Conservation (phyloP, 2,329 filamentous ascomycete genomes). For the Clarireedia hainanense region DNA sequence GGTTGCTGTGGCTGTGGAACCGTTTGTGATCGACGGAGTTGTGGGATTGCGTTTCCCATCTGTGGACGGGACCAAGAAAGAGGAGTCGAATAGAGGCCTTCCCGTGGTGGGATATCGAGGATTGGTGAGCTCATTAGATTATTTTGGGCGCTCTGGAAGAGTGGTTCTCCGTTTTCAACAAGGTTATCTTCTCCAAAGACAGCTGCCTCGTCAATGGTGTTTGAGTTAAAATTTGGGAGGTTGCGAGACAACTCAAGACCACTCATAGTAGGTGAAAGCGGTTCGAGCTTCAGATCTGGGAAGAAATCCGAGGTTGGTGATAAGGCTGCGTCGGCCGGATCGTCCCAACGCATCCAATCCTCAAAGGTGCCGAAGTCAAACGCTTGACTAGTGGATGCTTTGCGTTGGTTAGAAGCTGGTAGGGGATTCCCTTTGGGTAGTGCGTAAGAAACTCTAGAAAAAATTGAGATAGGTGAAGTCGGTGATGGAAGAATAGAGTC, state of each 20-base stretch:
- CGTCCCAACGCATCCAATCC: constrained; percentile 29
- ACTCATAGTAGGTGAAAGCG: constrained; percentile 21
- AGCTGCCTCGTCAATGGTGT: constrained; percentile 14
- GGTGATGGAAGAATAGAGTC: constrained; percentile 24
- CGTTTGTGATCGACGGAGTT: not conserved
- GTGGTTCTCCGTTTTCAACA: constrained; percentile 17
- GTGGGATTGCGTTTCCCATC: constrained; percentile 1
- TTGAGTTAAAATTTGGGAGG: constrained; percentile 4
- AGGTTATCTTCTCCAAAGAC: constrained; percentile 22
- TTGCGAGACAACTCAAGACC: constrained; percentile 19
- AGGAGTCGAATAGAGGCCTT: constrained; percentile 24
- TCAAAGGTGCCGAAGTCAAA: constrained; percentile 26
- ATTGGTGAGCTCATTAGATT: constrained; percentile 8
- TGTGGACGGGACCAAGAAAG: constrained; percentile 22
- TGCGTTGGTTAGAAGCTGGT: constrained; percentile 10
- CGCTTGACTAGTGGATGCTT: constrained; percentile 15
- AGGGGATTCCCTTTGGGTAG: constrained; percentile 15
- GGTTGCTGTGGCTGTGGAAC: constrained; percentile 4
- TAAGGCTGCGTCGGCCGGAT: constrained; percentile 20
- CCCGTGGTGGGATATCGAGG: constrained; percentile 10
- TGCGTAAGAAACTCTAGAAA: constrained; percentile 13
- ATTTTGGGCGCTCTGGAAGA: constrained; percentile 20
- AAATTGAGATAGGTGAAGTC: constrained; percentile 16
- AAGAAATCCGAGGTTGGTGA: constrained; percentile 25
- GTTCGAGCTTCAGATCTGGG: constrained; percentile 24